phyloP scores from a whole-genome alignment of 2,329 filamentous ascomycete species.

The Phoma herbarum region DNA sequence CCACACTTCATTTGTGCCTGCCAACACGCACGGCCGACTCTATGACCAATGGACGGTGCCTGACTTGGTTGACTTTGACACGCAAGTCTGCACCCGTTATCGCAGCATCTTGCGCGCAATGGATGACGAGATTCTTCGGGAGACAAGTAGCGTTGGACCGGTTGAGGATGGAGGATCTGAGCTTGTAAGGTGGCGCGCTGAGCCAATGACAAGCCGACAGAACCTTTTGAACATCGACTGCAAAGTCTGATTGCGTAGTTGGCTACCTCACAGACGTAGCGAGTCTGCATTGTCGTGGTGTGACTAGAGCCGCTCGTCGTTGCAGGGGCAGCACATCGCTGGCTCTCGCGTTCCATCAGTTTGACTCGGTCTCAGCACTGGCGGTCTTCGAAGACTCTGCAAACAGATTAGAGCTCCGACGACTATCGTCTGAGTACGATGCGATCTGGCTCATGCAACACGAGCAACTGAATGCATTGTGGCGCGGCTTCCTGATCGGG shows the following conservation, averaged over 20 bases:
- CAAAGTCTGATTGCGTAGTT: neutral
- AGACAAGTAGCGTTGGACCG: neutral
- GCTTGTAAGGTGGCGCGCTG: slow-evolving; percentile 16
- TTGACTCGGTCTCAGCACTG: neutral
- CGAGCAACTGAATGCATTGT: neutral
- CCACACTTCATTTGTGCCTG: slow-evolving; percentile 9
- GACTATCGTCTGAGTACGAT: neutral
- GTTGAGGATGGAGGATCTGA: neutral
- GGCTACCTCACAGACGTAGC: neutral
- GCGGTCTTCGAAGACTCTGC: neutral
- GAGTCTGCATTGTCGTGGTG: neutral
- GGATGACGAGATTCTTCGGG: slow-evolving; percentile 5
- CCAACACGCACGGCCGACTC: slow-evolving; percentile 18
- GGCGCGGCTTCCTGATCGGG: slow-evolving; percentile 1
- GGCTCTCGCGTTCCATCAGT: neutral
- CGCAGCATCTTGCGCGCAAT: slow-evolving; percentile 7
- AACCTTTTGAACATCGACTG: slow-evolving; percentile 5
- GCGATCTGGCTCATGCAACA: neutral
- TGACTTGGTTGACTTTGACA: slow-evolving; percentile 5
- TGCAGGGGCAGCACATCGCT: neutral
- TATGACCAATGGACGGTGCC: slow-evolving; percentile 21
- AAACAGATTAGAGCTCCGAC: neutral
- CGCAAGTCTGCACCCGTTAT: slow-evolving; percentile 1
- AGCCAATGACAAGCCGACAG: slow-evolving; percentile 21
- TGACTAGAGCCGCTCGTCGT: neutral